A percentile compares a stretch with the other conserved stretches of the same genome.
Evolutionary conservation across 345 rosid genomes (phyloP).

Genomic region (Barbarea vulgaris): DNA sequence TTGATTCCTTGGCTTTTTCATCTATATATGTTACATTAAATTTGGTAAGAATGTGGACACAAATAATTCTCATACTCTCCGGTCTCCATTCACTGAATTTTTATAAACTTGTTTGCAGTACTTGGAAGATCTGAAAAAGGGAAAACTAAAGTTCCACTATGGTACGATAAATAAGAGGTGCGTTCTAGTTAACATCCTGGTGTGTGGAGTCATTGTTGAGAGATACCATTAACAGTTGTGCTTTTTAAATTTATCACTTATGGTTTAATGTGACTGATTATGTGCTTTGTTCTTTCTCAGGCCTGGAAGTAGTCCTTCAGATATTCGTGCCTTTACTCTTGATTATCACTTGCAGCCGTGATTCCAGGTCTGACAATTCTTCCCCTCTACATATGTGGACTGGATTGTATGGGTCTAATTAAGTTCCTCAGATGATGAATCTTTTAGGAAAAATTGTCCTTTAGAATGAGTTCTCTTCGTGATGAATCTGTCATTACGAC

Average conservation of each 20-base stretch:
- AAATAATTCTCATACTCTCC: not conserved
- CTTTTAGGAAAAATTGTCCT: not conserved
- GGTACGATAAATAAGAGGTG: slow-evolving; percentile 91
- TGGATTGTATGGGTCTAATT: not conserved
- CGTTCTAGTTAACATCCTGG: not conserved
- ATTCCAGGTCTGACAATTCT: slow-evolving; percentile 29
- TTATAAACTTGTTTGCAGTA: slow-evolving; percentile 48
- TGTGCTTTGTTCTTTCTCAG: slow-evolving; percentile 44
- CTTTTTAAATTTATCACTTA: not conserved
- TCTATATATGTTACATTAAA: slow-evolving; percentile 81
- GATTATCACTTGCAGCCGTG: slow-evolving; percentile 75
- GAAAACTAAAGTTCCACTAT: slow-evolving; percentile 76
- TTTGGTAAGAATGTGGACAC: slow-evolving; percentile 56
- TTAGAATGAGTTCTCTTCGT: not conserved
- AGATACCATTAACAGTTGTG: not conserved
- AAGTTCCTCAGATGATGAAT: not conserved
- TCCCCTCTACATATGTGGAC: not conserved
- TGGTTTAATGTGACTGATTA: slow-evolving; percentile 10
- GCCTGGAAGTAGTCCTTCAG: slow-evolving; percentile 93
- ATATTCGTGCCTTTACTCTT: slow-evolving; percentile 74
- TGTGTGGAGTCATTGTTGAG: slow-evolving; percentile 5
- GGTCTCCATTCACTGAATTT: not conserved
- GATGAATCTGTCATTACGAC: not conserved
- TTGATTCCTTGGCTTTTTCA: slow-evolving; percentile 90
- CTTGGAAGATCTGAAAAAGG: slow-evolving; percentile 70